Evolutionary conservation across 352 stramenopile species (phyloP).

Genomic region (Globisporangium rhizosaccharum): DNA sequence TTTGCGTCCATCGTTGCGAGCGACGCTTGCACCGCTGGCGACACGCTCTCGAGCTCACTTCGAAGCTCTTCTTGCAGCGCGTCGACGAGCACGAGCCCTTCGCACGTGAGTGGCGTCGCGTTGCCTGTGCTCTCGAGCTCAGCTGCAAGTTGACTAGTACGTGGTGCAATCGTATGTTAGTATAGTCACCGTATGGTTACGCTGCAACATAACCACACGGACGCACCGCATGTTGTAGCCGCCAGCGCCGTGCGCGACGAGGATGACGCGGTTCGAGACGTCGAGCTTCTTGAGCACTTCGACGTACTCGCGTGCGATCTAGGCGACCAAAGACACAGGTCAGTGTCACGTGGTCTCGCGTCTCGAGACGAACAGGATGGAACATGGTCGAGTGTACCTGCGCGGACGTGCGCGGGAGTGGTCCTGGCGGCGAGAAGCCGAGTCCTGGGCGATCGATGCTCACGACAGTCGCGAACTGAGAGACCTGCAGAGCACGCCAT

Average conservation of each 20-base stretch:
- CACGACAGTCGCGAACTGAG: slow-evolving; percentile 49
- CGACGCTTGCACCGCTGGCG: slow-evolving; percentile 44
- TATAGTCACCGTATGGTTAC: background rate
- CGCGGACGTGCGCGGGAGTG: slow-evolving; percentile 40
- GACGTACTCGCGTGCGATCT: slow-evolving; percentile 63
- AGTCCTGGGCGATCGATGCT: slow-evolving; percentile 69
- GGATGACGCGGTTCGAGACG: slow-evolving; percentile 47
- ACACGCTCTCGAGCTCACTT: slow-evolving; percentile 52
- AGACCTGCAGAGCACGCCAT: slow-evolving; percentile 15
- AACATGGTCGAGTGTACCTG: slow-evolving; percentile 16
- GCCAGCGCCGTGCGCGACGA: slow-evolving; percentile 66
- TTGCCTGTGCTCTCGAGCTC: slow-evolving; percentile 25
- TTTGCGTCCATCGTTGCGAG: slow-evolving; percentile 61
- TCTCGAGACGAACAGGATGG: too few relatives aligned
- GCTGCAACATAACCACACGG: background rate
- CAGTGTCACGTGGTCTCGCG: background rate
- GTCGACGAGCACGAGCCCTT: slow-evolving; percentile 71
- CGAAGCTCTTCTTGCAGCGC: slow-evolving; percentile 63
- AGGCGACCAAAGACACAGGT: too few relatives aligned
- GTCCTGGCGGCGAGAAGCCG: slow-evolving; percentile 51
- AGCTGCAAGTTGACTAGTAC: slow-evolving; percentile 33
- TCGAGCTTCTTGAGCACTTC: slow-evolving; percentile 53
- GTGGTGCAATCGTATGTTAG: background rate
- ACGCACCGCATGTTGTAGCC: slow-evolving; percentile 76
- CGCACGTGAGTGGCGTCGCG: slow-evolving; percentile 23